Evolutionary conservation across 108 stramenopile genomes (phyloP).

Genomic region (Nitzschia palea): DNA sequence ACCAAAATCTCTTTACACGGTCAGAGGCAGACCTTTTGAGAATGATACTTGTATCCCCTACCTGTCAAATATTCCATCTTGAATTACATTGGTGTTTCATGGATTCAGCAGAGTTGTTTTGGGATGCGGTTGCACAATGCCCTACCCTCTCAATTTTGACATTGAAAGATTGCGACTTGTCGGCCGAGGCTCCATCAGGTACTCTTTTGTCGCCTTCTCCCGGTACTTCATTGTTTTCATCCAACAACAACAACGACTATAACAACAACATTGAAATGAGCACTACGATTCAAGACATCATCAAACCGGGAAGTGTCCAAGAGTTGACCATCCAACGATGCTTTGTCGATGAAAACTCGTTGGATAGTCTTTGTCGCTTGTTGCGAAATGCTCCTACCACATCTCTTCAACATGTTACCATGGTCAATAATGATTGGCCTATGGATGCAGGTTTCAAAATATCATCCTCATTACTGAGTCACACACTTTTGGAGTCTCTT

Average conservation of each 20-base stretch:
- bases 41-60: neutral
- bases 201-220: neutral
- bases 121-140: neutral
- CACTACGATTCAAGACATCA: no score
- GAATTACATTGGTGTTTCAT: neutral
- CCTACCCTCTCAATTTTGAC: neutral
- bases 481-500: neutral
- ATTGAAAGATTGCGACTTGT: constrained; percentile 7
- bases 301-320: no score
- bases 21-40: neutral
- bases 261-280: no score
- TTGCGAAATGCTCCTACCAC: neutral
- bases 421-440: constrained; percentile 4
- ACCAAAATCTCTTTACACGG: no score
- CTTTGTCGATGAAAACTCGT: neutral
- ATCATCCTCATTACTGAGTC: neutral
- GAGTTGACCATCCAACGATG: neutral
- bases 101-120: neutral
- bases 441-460: neutral
- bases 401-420: neutral
- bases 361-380: neutral
- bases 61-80: neutral
- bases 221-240: neutral
- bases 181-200: neutral
- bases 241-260: no score